Conservation (phyloP, 2,329 filamentous ascomycete species). For the Arthrobotrys megalospora region DNA sequence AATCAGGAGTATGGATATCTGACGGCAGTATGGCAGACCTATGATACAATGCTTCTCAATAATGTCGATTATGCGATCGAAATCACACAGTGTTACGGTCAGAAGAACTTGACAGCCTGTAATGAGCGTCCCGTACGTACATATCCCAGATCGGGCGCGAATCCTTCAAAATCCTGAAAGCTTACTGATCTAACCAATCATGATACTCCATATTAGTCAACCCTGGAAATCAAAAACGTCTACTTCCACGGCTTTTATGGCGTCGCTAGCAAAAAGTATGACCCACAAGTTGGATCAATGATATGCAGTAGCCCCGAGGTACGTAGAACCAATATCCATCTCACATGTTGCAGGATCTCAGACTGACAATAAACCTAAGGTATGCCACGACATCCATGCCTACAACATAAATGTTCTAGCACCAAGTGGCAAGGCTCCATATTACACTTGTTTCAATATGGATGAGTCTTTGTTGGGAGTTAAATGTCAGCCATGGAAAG, state of each 20-base stretch:
- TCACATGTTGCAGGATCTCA: too few species aligned
- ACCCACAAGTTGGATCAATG: conserved; percentile 69
- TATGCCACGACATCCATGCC: conserved; percentile 70
- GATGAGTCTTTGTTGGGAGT: neutral
- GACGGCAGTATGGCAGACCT: conserved; percentile 70
- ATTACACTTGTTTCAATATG: conserved; percentile 69
- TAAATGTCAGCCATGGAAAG: neutral
- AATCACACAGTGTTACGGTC: conserved; percentile 74
- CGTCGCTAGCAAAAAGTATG: conserved; percentile 69
- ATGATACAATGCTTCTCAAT: conserved; percentile 73
- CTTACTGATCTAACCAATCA: too few species aligned
- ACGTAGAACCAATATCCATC: too few species aligned
- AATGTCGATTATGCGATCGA: conserved; percentile 77
- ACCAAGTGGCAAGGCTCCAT: conserved; percentile 69
- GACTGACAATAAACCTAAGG: neutral
- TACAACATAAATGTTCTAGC: conserved; percentile 70
- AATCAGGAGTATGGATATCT: neutral
- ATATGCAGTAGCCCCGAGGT: conserved; percentile 70
- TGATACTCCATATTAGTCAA: neutral
- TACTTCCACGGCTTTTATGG: conserved; percentile 73
- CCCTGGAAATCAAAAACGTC: conserved; percentile 64
- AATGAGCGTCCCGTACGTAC: conserved; percentile 63
- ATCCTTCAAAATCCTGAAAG: too few species aligned
- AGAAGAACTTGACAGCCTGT: conserved; percentile 72
- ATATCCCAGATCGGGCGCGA: too few species aligned